Evolutionary conservation across 1,284 basidiomycete species (phyloP).

Genomic region (Anthracocystis walkeri): DNA sequence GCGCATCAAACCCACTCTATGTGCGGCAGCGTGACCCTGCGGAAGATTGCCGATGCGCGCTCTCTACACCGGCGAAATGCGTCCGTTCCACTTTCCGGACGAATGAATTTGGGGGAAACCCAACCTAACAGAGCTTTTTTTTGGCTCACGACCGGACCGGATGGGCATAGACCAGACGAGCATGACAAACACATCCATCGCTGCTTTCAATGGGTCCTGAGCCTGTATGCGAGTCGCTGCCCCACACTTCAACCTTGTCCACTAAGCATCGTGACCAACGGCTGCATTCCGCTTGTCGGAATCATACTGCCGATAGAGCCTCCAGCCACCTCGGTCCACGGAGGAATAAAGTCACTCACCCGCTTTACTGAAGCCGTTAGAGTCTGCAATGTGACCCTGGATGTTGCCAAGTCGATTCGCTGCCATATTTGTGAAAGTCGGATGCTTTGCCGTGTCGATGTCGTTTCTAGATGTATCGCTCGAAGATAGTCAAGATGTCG

Average conservation of each 20-base stretch:
- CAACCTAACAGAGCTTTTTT: slow-evolving; percentile 1
- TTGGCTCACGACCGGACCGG: slow-evolving; percentile 2
- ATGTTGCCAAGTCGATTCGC: slow-evolving; percentile 51
- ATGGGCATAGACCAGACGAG: background rate
- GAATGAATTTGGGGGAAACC: background rate
- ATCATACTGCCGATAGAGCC: no score
- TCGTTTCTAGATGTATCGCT: background rate
- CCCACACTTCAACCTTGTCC: background rate
- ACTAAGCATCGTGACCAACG: no score
- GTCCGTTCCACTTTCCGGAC: background rate
- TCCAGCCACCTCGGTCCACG: no score
- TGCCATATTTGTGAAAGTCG: slow-evolving; percentile 27
- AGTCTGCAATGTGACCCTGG: slow-evolving; percentile 47
- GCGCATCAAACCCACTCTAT: background rate
- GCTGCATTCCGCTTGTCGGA: no score
- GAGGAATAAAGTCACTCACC: slow-evolving; percentile 34
- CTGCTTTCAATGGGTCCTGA: background rate
- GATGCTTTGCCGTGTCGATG: background rate
- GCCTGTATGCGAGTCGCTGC: background rate
- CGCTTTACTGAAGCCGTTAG: slow-evolving; percentile 40
- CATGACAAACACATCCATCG: background rate
- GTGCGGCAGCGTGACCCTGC: slow-evolving; percentile 39
- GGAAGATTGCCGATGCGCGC: slow-evolving; percentile 42
- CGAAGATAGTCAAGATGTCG: background rate
- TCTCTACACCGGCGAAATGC: slow-evolving; percentile 21